phyloP scores from a whole-genome alignment of 805 yeast genomes.

The Metschnikowia colocasiae region DNA sequence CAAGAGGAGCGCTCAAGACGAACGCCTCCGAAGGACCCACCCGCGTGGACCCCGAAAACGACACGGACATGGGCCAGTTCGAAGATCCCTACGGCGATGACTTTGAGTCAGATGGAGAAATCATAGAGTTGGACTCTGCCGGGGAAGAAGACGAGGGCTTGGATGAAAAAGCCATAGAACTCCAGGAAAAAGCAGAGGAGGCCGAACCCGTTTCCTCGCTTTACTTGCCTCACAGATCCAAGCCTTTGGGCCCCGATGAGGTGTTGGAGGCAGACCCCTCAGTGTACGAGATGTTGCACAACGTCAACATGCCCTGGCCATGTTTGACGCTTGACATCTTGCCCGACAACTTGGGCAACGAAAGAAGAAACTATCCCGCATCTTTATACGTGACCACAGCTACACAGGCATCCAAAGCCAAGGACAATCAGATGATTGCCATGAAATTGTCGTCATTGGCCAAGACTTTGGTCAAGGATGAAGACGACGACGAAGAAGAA shows the following conservation, averaged over 20 bases:
- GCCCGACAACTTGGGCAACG: conserved; percentile 82
- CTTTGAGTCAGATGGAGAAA: conserved; percentile 87
- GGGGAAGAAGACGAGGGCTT: conserved; percentile 45
- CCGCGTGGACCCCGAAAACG: conserved; percentile 29
- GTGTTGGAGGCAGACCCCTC: conserved; percentile 94
- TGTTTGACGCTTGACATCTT: conserved; percentile 86
- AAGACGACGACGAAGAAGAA: conserved; percentile 68
- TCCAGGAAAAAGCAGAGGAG: conserved; percentile 19
- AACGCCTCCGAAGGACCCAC: conserved; percentile 39
- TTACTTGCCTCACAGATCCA: conserved; percentile 83
- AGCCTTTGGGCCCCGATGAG: conserved; percentile 93
- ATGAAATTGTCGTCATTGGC: conserved; percentile 78
- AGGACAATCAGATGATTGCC: conserved; percentile 84
- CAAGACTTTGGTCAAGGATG: conserved; percentile 84
- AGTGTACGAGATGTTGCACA: conserved; percentile 94
- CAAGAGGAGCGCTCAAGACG: conserved; percentile 34
- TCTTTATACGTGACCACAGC: conserved; percentile 84
- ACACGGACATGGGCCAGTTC: conserved; percentile 72
- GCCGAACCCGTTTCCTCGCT: conserved; percentile 41
- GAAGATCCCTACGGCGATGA: conserved; percentile 91
- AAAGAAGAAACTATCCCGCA: conserved; percentile 88
- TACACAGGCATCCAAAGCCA: conserved; percentile 83
- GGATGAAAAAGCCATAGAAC: conserved; percentile 29
- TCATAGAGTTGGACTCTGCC: conserved; percentile 67
- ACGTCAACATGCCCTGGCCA: conserved; percentile 94